Conservation (phyloP, 2,329 filamentous ascomycete species). For the Bipolaris bicolor region DNA sequence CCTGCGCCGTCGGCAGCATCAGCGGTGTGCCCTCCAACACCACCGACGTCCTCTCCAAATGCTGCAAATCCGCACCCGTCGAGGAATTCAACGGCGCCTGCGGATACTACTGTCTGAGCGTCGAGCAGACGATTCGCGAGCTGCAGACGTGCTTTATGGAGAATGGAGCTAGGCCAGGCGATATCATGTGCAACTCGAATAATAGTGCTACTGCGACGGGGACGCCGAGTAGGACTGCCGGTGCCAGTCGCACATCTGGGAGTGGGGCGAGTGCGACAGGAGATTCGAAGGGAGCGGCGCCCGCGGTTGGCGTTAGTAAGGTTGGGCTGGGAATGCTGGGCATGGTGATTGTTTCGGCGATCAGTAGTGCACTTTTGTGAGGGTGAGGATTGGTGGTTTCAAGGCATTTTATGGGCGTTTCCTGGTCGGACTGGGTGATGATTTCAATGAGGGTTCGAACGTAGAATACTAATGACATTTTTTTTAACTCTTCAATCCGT, state of each 20-base stretch:
- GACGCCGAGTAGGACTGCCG: constrained; percentile 22
- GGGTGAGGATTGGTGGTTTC: background rate
- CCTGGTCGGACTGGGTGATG: too few species aligned
- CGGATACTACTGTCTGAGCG: constrained; percentile 39
- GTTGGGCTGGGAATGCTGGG: constrained; percentile 36
- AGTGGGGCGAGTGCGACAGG: constrained; percentile 10
- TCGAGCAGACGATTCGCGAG: constrained; percentile 35
- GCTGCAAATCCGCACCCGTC: constrained; percentile 43
- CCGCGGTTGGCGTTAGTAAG: constrained; percentile 31
- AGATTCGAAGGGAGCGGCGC: constrained; percentile 21
- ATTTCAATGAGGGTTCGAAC: background rate
- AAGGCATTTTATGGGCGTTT: too few species aligned
- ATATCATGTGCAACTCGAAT: constrained; percentile 37
- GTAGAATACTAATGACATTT: background rate
- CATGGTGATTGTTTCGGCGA: constrained; percentile 35
- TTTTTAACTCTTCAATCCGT: too few species aligned
- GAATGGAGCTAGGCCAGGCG: constrained; percentile 25
- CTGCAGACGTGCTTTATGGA: constrained; percentile 39
- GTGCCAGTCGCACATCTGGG: constrained; percentile 12
- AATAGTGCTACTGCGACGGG: constrained; percentile 38
- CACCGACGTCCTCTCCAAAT: constrained; percentile 29
- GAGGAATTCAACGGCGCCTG: constrained; percentile 38
- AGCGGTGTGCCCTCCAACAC: constrained; percentile 34
- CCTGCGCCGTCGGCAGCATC: constrained; percentile 38
- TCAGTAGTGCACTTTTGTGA: constrained; percentile 39